Conservation (phyloP, 306 rosid genomes). For the Gynostemma pentaphyllum region DNA sequence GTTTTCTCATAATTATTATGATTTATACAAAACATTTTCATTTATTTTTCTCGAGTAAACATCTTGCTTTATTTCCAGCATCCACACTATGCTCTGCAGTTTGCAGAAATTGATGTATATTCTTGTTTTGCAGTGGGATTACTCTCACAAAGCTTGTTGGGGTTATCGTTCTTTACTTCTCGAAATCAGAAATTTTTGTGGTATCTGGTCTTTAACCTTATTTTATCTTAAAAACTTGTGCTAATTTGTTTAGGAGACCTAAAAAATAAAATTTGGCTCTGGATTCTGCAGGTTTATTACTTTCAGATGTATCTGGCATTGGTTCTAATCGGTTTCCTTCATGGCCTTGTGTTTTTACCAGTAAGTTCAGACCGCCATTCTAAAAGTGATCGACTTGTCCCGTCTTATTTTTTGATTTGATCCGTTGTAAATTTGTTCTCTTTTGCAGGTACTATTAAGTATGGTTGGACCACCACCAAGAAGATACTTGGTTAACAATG, state of each 20-base stretch:
- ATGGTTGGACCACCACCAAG: constrained; percentile 70
- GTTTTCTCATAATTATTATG: background rate
- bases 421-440: constrained; percentile 1
- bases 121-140: constrained; percentile 60
- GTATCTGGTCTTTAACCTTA: constrained; percentile 31
- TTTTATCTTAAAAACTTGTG: background rate
- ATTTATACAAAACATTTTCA: background rate
- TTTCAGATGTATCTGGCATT: constrained; percentile 93
- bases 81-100: background rate
- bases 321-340: constrained; percentile 91
- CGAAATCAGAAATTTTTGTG: constrained; percentile 95
- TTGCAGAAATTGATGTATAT: background rate
- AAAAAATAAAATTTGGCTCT: constrained; percentile 11
- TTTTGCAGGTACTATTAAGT: constrained; percentile 61
- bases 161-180: constrained; percentile 75
- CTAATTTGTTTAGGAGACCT: constrained; percentile 4
- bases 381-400: background rate
- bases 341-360: constrained; percentile 88
- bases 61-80: background rate
- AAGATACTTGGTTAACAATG: constrained; percentile 7
- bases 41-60: background rate
- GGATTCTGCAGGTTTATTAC: constrained; percentile 72
- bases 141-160: constrained; percentile 93
- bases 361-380: constrained; percentile 37
- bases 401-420: background rate